Base-by-base conservation (phyloP, 2,329 filamentous ascomycete species). In the Xylaria digitata region DNA sequence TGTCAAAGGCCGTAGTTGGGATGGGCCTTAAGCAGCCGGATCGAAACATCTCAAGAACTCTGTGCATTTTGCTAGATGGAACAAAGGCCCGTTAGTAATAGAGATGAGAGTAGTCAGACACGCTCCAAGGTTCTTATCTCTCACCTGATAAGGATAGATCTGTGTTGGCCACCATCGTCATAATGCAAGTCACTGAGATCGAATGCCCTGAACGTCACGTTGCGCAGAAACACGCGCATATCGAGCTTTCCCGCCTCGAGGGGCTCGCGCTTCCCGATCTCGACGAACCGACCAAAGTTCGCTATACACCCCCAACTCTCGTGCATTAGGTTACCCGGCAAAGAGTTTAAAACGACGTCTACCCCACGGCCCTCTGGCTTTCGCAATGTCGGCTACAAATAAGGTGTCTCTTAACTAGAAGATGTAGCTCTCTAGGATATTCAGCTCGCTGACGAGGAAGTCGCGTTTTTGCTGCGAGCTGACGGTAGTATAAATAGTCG, bases 131-230 rank as follows among this genome's bases (percentile, higher is more conserved):
- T n/a, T n/a, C n/a, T n/a, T n/a, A n/a, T n/a, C n/a, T n/a, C 32
- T 4, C 4, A 34, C 32, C 32, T 34, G 32, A 8, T 34, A 5
- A 34, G 4, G 4, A 34, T 34, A 8, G 4, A 4, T 8, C 32
- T 4, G 8, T 34, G 8, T 4, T 34, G 8, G 5, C 32, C 32
- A 4, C 8, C 32, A 5, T 34, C 32, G 9, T 4, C 34, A 9
- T 37, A 37, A 23, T 42, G 68, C 3, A 70, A 6, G 6, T 64
- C 40, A 11, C 23, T 34, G 5, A 83, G 66, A 65, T 83, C 79
- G 3, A 83, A 76, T 0, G 78, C 78, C 0, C 78, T 73, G 59
- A 82, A 83, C 7, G 76, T 78, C 3, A 78, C 74, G 46, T 80
- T 82, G 3, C 77, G 67, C 3, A 76, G 75, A 59, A 84, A 83